Evolutionary conservation across 768 basidiomycete species (phyloP), one percentile per base, ranked within the genome.

Genomic region (Leccinum pellstonianum): DNA sequence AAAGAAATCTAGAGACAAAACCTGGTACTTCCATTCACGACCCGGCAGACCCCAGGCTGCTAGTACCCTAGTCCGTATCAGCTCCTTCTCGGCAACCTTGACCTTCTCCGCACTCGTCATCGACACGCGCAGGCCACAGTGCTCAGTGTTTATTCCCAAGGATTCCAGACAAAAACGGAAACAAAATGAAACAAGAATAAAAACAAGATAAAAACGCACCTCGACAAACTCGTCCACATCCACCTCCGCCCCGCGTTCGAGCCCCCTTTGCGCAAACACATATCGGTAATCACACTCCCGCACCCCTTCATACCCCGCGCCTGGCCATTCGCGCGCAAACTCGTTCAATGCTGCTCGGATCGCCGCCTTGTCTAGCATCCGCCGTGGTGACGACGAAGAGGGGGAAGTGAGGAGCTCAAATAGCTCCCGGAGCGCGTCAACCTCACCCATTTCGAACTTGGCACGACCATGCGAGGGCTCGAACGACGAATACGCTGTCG

Each of bases 141-240:
- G 17, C 19, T 46, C 19, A 46, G 43, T 5, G n/a, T n/a, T 43
- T 19, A 10, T 43, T 19, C 41, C n/a, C 41, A 19, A 21, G 21
- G 21, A 21, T 29, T 29, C 27, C 27, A 21, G 46, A 21, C 21
- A 14, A 15, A 48, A 48, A 48, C 8, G 11, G 10, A 9, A 27
- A 33, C 23, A 19, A 11, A 12, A 50, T 3, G 9, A 41, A n/a
- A 29, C 27, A 29, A 29, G 27, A 29, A 29, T 29, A 29, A 29
- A 29, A 29, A 11, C 10, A 19, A 41, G 17, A 41, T 41, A n/a
- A 19, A 31, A 60, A 75, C 86, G 12, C 63, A 91, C 91, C 84
- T 95, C 93, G 52, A 95, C 79, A 72, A 95, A 95, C 69, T 92
- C 91, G 63, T 95, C 90, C 66, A 93, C 86, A 62, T 87, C 85